Evolutionary conservation across 805 yeast species (phyloP), one percentile per base, ranked within the genome.

Genomic region (Ascoidea asiatica): DNA sequence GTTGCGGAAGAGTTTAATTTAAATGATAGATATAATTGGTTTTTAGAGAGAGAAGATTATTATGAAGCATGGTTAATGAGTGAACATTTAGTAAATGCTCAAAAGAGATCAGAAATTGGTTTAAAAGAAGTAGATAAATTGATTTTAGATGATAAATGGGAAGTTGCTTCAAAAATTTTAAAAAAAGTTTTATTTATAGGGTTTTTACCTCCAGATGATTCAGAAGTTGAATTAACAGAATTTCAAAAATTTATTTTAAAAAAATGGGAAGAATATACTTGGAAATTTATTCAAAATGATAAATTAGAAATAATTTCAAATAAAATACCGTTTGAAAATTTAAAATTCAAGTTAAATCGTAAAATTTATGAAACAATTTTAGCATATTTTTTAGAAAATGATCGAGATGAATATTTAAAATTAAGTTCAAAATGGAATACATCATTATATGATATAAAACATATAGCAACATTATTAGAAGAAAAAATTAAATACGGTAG

Each of bases 21-120:
- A 20, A 59, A 65, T 22, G 97, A 89, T 56, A 75, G 81, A 47
- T 70, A 80, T 40, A 64, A 75, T 4, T 90, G 97, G 96, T 81
- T 69, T 47, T 47, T 76, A 3, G 75, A 75, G 1, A 72, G 65
- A 37, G 69, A 69, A 1, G 60, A 65, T 44, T 84, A 61, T 53
- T 61, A 67, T 17, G 78, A 78, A 39, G 97, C 97, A 0, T 90
- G 95, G 95, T 69, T 70, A 38, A 76, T 86, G 55, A 73, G 92
- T 46, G 74, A 69, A 42, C 73, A 72, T 50, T 63, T 84, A 49
- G 64, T 81, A 1, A 59, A 67, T 7, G 66, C 69, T 8, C 47
- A 56, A 3, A 75, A 75, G 48, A 60, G 90, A 42, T 58, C 81
- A 8, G 63, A 68, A 37, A 66, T 77, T 36, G 97, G 95, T 2